phyloP scores from a whole-genome alignment of 345 rosid species.

The Streptanthus diversifolius region DNA sequence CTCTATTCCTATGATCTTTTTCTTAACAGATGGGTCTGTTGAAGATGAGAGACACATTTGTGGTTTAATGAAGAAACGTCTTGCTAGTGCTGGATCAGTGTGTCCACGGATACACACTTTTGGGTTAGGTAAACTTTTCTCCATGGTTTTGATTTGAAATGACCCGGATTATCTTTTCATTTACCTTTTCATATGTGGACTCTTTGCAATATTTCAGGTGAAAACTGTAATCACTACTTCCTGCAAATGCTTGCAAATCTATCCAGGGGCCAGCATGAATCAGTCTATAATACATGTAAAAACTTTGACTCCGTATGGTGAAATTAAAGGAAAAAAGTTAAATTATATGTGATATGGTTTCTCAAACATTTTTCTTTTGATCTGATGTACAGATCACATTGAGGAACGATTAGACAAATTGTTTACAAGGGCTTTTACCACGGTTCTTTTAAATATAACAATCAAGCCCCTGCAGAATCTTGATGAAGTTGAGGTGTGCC shows the following conservation, averaged over 20 bases:
- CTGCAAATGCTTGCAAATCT: constrained; percentile 64
- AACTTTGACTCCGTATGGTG: background rate
- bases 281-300: constrained; percentile 47
- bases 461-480: constrained; percentile 58
- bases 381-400: constrained; percentile 52
- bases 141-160: background rate
- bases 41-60: constrained; percentile 88
- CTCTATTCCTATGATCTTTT: constrained; percentile 73
- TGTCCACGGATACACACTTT: constrained; percentile 74
- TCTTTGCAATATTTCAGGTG: constrained; percentile 45
- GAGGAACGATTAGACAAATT: constrained; percentile 51
- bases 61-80: constrained; percentile 56
- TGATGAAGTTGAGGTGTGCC: constrained; percentile 71
- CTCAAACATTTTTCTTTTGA: background rate
- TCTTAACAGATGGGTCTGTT: constrained; percentile 89
- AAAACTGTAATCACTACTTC: constrained; percentile 91
- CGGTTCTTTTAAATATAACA: constrained; percentile 54
- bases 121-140: constrained; percentile 63
- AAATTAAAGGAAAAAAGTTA: background rate
- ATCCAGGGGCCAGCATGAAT: constrained; percentile 68
- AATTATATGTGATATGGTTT: background rate
- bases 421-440: constrained; percentile 52
- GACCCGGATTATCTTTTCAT: background rate
- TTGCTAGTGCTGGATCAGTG: constrained; percentile 45
- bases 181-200: background rate